Base-by-base conservation (phyloP, 2,329 filamentous ascomycete species). In the Cladophialophora bantiana region DNA sequence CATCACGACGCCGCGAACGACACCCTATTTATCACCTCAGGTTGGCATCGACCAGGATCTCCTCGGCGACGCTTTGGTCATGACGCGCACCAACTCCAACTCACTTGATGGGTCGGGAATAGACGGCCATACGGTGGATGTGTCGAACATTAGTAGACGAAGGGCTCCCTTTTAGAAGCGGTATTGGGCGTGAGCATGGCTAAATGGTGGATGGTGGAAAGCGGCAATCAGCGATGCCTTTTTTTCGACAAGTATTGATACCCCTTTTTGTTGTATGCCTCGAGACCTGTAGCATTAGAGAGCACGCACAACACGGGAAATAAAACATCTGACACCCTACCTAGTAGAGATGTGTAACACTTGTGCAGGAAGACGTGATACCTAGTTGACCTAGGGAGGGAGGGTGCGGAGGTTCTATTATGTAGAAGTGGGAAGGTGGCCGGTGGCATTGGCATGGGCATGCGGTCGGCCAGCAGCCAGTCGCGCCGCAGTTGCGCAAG, bases 11-110 rank as follows among this genome's bases (percentile, higher is more conserved):
- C 65, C 65, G 26, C 62, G 63, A 54, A 68, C 62, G 6, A 67
- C 65, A 13, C 65, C 68, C 10, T 64, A 60, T 48, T 42, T 68
- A 4, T 66, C 68, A 31, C 68, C 68, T 7, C 63, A 66, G 58
- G 59, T 61, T 5, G 59, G 65, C 12, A 38, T 66, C 7, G 65
- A 67, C 31, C 38, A 42, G 34, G 68, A 70, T 34, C 20, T 63
- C 13, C 38, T 70, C 15, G 62, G 45, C 1, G 68, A 70, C n/a
- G 68, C 54, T 7, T 40, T 70, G 57, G 26, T 32, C 18, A 70
- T 70, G 68, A 70, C 65, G 7, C 31, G 50, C 42, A 54, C 35
- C 7, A 59, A 48, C 15, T 54, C 13, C 64, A 54, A 59, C 52
- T 18, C 35, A 42, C 38, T 61, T n/a, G 40, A 18, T 7, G 56